Conservation (phyloP, 2,329 filamentous ascomycete species). For the Paradendryphiella salina region DNA sequence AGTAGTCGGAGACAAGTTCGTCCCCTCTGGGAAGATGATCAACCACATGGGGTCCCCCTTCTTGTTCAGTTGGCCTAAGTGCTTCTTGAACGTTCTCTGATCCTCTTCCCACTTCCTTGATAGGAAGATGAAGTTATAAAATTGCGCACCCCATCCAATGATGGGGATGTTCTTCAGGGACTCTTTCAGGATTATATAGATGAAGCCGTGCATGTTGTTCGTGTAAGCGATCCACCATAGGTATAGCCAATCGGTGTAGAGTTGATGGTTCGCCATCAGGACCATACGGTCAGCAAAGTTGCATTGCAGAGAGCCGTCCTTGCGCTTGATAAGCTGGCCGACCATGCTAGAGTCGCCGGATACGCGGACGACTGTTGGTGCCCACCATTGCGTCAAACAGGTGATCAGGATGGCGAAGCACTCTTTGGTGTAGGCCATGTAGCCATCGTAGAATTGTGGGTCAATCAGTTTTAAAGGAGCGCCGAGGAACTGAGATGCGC, state of each 20-base stretch:
- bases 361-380: slow-evolving; percentile 78
- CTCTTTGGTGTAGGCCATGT: slow-evolving; percentile 85
- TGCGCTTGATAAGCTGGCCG: slow-evolving; percentile 70
- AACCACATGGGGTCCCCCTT: slow-evolving; percentile 85
- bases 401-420: slow-evolving; percentile 78
- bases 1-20: slow-evolving; percentile 74
- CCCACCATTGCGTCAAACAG: slow-evolving; percentile 83
- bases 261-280: slow-evolving; percentile 83
- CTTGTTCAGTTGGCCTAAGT: slow-evolving; percentile 70
- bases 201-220: slow-evolving; percentile 77
- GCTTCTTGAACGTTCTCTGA: slow-evolving; percentile 72
- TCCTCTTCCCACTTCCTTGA: slow-evolving; percentile 87
- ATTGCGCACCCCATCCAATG: slow-evolving; percentile 78
- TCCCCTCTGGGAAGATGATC: slow-evolving; percentile 84
- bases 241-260: slow-evolving; percentile 91
- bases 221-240: slow-evolving; percentile 94
- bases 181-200: slow-evolving; percentile 90
- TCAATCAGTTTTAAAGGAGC: slow-evolving; percentile 75
- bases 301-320: slow-evolving; percentile 75
- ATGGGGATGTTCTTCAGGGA: slow-evolving; percentile 80
- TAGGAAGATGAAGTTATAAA: slow-evolving; percentile 89
- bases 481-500: slow-evolving; percentile 74
- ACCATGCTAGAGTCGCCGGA: slow-evolving; percentile 81
- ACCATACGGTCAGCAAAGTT: slow-evolving; percentile 80
- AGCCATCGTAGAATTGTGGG: slow-evolving; percentile 77